Evolutionary conservation across 73 alveolate genomes (phyloP), one percentile per base, ranked within the genome.

Genomic region (Paramecium biaurelia): DNA sequence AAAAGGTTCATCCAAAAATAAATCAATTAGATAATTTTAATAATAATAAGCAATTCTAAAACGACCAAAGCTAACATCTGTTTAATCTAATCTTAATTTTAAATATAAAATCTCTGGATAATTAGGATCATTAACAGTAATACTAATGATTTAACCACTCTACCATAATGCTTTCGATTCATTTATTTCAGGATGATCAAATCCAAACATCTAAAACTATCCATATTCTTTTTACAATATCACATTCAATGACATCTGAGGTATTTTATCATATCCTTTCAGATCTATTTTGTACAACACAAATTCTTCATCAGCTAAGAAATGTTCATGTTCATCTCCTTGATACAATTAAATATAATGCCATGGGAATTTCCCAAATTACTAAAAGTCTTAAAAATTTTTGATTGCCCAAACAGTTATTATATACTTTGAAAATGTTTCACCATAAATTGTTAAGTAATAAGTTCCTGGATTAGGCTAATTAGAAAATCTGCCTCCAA

Each of bases 301-400:
- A 67, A 32, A 67, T 3, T 67, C 45, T 11, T 32, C 84, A 32
- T 30, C 12, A 34, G 10, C 18, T 34, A 24, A 5, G 9, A 1
- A 53, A 74, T 74, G 23, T 32, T 21, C 9, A 35, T 74, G 63
- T 15, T 58, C 1, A 32, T 74, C 56, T n/a, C 87, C 87, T 18
- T 74, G 5, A 74, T 30, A 74, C 14, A 74, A 30, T 34, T 74
- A 7, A 74, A 74, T 38, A 74, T 74, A 74, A 35, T 74, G 87
- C 87, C 87, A 74, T 4, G 56, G 63, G 23, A 35, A 74, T 74
- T 34, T 74, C 0, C 87, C 87, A n/a, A 74, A 6, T 74, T 32
- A 35, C 15, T 18, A 5, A 34, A 35, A 74, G n/a, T 74, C 87
- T 4, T 35, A 10, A 5, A 35, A 32, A 32, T 74, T 35, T 26